phyloP scores from a whole-genome alignment of 2,329 filamentous ascomycete genomes.

The Epichloe gansuensis region DNA sequence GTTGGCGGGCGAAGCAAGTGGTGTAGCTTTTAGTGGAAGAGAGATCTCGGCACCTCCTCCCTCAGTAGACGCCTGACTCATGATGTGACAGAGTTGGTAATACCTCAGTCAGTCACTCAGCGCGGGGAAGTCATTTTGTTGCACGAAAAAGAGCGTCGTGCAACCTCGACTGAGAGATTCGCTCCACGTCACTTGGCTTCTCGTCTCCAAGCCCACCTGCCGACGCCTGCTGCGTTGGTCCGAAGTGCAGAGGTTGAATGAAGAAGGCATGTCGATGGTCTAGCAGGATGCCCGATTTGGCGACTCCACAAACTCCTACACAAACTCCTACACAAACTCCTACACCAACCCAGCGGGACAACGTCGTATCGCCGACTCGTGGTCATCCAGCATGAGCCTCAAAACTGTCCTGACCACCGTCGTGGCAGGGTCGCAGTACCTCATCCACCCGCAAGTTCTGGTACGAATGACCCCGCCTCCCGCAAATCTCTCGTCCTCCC shows the following conservation, averaged over 20 bases:
- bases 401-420: slow-evolving; percentile 24
- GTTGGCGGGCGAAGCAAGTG: too few relatives aligned
- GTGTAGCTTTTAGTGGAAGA: too few relatives aligned
- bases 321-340: not conserved
- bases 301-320: not conserved
- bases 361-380: not conserved
- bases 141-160: not conserved
- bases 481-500: not conserved
- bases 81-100: too few relatives aligned
- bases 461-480: slow-evolving; percentile 11
- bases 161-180: not conserved
- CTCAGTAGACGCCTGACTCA: too few relatives aligned
- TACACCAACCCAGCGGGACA: not conserved
- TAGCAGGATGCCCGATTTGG: not conserved
- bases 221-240: not conserved
- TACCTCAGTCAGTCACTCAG: too few relatives aligned
- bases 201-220: not conserved
- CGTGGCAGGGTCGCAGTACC: slow-evolving; percentile 25
- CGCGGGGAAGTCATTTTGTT: too few relatives aligned
- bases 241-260: not conserved
- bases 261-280: not conserved
- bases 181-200: not conserved
- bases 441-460: slow-evolving; percentile 27
- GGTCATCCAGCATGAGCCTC: not conserved
- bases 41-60: too few relatives aligned